Base-by-base conservation (phyloP, 2,329 filamentous ascomycete species). In the Talaromyces sp. region DNA sequence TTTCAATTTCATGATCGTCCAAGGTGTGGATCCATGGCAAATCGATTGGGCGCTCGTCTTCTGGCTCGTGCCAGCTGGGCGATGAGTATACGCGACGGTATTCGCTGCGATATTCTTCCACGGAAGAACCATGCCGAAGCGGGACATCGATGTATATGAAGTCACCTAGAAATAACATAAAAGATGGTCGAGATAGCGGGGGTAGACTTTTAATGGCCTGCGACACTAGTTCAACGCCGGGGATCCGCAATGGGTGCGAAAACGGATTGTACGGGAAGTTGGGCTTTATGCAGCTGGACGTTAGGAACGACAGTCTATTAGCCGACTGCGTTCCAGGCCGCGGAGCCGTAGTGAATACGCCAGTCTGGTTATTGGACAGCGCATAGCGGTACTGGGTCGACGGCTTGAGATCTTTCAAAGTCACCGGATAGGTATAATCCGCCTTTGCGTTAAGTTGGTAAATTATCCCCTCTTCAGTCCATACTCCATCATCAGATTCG, bases 21-120 rank as follows among this genome's bases (percentile, higher is more conserved):
- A 97, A 84, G 2, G 96, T 92, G 70, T 99, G 94, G 51, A 97
- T 91, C 94, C 94, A 99, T 67, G 92, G 95, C n/a, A 97, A 79
- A 55, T 74, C 67, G 26, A 75, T 71, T 26, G 73, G 69, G 59
- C 91, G 87, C 66, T 88, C 82, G 0, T 86, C 86, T 11, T 90
- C 86, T 0, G 85, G 79, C 0, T 84, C 61, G 14, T 64, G 80
- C 94, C 94, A 99, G 65, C 96, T 93, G 0, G 93, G 93, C 2
- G 92, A 96, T 0, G 91, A 89, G 70, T 99, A 99, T n/a, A 97
- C 88, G 67, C 95, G 91, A 21, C 93, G 88, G 71, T 99, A 99
- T 71, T 97, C 92, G 70, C 91, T 86, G 55, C 92, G 85, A 73
- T 97, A 99, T 68, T 92, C 86, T 58, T 90, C 86, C 1, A 82